Percentiles rank a stretch among this genome's conserved stretches.
Evolutionary conservation across 2,329 filamentous ascomycete genomes (phyloP).

Genomic region (Graphium sp.): DNA sequence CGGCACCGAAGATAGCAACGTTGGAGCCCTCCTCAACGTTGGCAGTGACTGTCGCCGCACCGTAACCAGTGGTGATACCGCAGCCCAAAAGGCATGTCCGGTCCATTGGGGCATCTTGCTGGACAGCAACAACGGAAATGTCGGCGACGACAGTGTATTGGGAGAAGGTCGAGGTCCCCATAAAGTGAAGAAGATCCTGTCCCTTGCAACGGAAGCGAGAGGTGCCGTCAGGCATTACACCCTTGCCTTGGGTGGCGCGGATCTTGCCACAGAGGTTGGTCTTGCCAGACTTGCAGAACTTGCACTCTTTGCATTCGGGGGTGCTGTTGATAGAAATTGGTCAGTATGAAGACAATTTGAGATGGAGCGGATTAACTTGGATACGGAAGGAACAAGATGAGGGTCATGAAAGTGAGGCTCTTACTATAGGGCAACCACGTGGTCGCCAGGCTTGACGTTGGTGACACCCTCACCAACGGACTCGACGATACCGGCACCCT

Average conservation of each 20-base stretch:
- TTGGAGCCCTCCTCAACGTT: conserved; percentile 80
- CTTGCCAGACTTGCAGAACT: conserved; percentile 99
- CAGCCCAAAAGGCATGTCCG: conserved; percentile 90
- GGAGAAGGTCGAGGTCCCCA: conserved; percentile 97
- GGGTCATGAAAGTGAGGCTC: conserved; percentile 11
- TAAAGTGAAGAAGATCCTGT: conserved; percentile 93
- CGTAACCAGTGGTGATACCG: conserved; percentile 97
- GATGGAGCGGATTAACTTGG: conserved; percentile 5
- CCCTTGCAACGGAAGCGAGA: conserved; percentile 89
- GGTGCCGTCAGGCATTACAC: conserved; percentile 94
- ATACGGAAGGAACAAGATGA: neutral
- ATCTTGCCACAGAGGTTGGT: conserved; percentile 99
- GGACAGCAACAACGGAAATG: conserved; percentile 92
- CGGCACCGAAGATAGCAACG: conserved; percentile 85
- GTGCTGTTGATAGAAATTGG: conserved; percentile 40
- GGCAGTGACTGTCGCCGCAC: conserved; percentile 84
- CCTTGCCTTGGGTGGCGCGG: conserved; percentile 85
- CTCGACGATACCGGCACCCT: conserved; percentile 84
- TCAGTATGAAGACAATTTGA: conserved; percentile 1
- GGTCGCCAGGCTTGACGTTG: conserved; percentile 83
- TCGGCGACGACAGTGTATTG: conserved; percentile 98
- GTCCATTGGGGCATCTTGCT: conserved; percentile 83
- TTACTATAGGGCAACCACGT: conserved; percentile 78
- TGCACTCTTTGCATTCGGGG: conserved; percentile 93
- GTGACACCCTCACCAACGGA: conserved; percentile 91